Percentiles rank a stretch among this genome's conserved stretches.
phyloP scores from a whole-genome alignment of 2,329 filamentous ascomycete genomes.

The Sporothrix dimorphospora region DNA sequence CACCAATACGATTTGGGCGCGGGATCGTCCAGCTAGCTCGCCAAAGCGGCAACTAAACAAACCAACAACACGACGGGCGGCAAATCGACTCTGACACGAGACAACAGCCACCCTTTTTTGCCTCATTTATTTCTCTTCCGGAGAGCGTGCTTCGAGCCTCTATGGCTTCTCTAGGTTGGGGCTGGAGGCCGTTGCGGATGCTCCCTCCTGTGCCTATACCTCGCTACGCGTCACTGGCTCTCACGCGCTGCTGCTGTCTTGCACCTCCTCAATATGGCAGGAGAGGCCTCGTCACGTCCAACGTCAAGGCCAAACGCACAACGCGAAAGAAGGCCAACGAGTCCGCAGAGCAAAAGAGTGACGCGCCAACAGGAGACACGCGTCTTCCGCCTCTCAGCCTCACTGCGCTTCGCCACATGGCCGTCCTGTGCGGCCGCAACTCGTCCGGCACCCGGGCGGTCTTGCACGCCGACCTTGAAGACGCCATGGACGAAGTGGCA shows the following conservation, averaged over 20 bases:
- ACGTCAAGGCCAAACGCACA: neutral
- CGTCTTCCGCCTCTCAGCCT: conserved; percentile 3
- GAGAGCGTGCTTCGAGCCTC: neutral
- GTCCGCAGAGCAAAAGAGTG: neutral
- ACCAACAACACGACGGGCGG: neutral
- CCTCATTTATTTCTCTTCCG: no score
- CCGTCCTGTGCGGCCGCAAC: conserved; percentile 63
- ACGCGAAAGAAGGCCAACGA: neutral
- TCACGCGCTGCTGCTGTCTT: neutral
- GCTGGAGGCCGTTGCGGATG: neutral
- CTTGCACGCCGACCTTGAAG: conserved; percentile 55
- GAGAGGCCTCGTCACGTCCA: neutral
- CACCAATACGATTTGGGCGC: neutral
- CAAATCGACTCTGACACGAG: no score
- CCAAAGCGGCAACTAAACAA: neutral
- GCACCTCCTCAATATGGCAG: neutral
- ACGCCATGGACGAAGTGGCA: neutral
- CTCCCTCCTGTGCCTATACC: neutral
- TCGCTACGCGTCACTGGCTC: neutral
- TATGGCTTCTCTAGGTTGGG: neutral
- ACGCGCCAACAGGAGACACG: neutral
- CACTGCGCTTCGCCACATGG: conserved; percentile 55
- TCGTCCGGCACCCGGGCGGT: conserved; percentile 55
- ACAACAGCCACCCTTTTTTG: no score
- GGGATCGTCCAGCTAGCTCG: neutral